These are phyloP conservation scores for Sedum album DNA, from an alignment of 164 flowering plant genomes.

Conservation along the genomic window DNA sequence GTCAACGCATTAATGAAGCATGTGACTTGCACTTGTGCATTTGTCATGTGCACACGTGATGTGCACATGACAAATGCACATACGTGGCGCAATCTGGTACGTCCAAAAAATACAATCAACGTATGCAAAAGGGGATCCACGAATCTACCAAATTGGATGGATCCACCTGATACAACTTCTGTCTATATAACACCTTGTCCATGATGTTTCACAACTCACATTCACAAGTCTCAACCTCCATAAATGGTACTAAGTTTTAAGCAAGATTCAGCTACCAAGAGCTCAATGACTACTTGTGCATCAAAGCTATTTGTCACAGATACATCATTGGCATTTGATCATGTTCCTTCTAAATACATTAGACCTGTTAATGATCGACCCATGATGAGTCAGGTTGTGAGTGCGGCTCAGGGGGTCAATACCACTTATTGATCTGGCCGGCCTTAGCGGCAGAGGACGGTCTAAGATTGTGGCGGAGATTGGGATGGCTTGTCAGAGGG, in stretches of 20 bases:
- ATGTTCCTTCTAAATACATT: conserved; percentile 23
- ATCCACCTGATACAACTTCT: too few species aligned
- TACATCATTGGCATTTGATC: conserved; percentile 8
- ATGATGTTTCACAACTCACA: neutral
- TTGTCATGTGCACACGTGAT: too few species aligned
- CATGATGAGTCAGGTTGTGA: conserved; percentile 11
- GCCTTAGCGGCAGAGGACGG: conserved; percentile 24
- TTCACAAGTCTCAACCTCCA: neutral
- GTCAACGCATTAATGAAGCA: too few species aligned
- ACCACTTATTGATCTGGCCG: conserved; percentile 38
- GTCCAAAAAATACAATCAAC: too few species aligned
- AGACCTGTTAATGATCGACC: conserved; percentile 48
- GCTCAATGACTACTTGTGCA: neutral
- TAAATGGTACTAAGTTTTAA: neutral
- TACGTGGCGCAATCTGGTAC: too few species aligned
- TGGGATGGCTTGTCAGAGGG: conserved; percentile 30
- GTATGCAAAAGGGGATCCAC: too few species aligned
- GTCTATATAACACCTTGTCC: neutral
- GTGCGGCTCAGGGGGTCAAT: conserved; percentile 19
- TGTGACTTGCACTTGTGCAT: too few species aligned
- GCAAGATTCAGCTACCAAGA: neutral
- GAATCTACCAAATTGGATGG: too few species aligned
- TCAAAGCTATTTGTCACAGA: conserved; percentile 24
- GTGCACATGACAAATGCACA: too few species aligned
- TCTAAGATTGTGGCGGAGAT: conserved; percentile 27